Conservation (phyloP, 805 yeast species). For the Pichia insulana region DNA sequence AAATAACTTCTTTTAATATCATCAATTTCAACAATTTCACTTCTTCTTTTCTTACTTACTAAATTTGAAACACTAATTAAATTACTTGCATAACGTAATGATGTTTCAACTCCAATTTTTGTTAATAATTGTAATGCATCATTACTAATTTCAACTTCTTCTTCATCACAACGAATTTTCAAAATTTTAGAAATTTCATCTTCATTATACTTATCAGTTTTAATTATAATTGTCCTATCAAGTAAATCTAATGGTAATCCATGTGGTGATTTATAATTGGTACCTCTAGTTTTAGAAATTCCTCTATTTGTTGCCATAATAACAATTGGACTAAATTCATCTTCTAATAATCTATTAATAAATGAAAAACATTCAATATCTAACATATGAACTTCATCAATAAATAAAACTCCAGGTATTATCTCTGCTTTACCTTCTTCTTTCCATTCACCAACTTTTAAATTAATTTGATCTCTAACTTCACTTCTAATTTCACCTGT, state of each 20-base stretch:
- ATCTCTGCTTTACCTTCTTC: slow-evolving; percentile 98
- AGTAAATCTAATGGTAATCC: slow-evolving; percentile 94
- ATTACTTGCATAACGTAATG: slow-evolving; percentile 88
- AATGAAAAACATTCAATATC: slow-evolving; percentile 95
- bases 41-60: slow-evolving; percentile 67
- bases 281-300: slow-evolving; percentile 82
- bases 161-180: slow-evolving; percentile 72
- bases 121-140: slow-evolving; percentile 76
- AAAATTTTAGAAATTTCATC: slow-evolving; percentile 79
- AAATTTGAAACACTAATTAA: slow-evolving; percentile 85
- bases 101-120: slow-evolving; percentile 61
- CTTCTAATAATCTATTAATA: slow-evolving; percentile 87
- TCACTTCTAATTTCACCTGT: slow-evolving; percentile 92
- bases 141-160: slow-evolving; percentile 52
- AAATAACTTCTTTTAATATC: slow-evolving; percentile 81
- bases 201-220: slow-evolving; percentile 80
- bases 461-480: slow-evolving; percentile 49
- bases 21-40: slow-evolving; percentile 48
- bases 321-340: slow-evolving; percentile 87
- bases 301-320: slow-evolving; percentile 96
- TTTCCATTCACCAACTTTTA: slow-evolving; percentile 87
- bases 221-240: slow-evolving; percentile 84
- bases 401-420: slow-evolving; percentile 94
- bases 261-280: slow-evolving; percentile 85
- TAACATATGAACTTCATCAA: slow-evolving; percentile 97